Evolutionary conservation across 1,284 basidiomycete genomes (phyloP).

Genomic region (Trichosporon ovoides): DNA sequence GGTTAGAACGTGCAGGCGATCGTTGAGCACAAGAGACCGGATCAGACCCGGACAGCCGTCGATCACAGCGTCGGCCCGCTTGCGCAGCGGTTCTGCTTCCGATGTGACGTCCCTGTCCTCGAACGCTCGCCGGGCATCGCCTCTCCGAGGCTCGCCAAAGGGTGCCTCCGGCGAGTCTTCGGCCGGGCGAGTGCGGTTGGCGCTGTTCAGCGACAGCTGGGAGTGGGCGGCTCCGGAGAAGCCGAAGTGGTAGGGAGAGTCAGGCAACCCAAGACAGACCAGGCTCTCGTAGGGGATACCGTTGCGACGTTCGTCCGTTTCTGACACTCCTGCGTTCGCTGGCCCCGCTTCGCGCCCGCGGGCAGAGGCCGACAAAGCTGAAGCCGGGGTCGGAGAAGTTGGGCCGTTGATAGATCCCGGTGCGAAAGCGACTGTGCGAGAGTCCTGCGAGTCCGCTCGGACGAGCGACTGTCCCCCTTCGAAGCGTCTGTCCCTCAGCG

Average conservation of each 20-base stretch:
- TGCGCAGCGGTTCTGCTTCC: constrained; percentile 65
- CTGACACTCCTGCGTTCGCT: constrained; percentile 33
- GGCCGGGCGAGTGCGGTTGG: constrained; percentile 9
- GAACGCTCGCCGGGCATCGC: constrained; percentile 56
- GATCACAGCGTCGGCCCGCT: constrained; percentile 65
- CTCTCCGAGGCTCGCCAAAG: constrained; percentile 10
- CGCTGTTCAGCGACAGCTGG: constrained; percentile 66
- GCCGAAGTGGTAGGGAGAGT: constrained; percentile 60
- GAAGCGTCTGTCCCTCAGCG: constrained; percentile 24
- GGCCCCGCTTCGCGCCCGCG: constrained; percentile 25
- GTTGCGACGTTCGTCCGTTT: constrained; percentile 45
- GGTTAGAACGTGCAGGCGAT: constrained; percentile 84
- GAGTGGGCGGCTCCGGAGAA: constrained; percentile 52
- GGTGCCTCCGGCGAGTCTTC: constrained; percentile 21
- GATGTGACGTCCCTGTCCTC: constrained; percentile 74
- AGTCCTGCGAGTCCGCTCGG: constrained; percentile 31
- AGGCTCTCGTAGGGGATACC: constrained; percentile 77
- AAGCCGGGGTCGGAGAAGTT: background rate
- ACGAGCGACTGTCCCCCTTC: constrained; percentile 15
- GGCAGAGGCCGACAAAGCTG: constrained; percentile 18
- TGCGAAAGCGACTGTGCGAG: constrained; percentile 39
- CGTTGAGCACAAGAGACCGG: constrained; percentile 76
- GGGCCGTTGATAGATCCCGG: constrained; percentile 22
- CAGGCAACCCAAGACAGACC: constrained; percentile 68
- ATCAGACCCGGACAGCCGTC: constrained; percentile 76